phyloP scores from a whole-genome alignment of 305 asterid genomes.

The Euphrasia arctica region DNA sequence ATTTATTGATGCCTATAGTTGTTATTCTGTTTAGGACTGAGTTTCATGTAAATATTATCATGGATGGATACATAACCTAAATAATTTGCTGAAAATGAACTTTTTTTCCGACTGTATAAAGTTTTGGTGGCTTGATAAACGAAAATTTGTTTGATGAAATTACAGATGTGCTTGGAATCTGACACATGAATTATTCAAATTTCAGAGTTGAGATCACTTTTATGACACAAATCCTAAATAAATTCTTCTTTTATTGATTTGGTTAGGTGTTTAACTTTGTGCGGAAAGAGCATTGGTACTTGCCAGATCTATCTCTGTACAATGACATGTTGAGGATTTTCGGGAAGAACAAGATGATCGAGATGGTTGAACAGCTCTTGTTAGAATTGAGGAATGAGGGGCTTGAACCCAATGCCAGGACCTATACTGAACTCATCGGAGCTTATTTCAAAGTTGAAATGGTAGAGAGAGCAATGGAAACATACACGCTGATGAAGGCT shows the following conservation, averaged over 20 bases:
- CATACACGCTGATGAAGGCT: conserved; percentile 62
- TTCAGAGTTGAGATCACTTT: not conserved
- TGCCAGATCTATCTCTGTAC: conserved; percentile 53
- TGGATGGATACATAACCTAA: too few species aligned
- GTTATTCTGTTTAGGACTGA: too few species aligned
- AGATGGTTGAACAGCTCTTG: conserved; percentile 50
- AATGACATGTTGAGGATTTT: conserved; percentile 55
- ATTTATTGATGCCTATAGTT: too few species aligned
- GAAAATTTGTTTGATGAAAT: too few species aligned
- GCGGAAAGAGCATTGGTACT: conserved; percentile 65
- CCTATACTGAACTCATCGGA: conserved; percentile 74
- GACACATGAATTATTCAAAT: not conserved
- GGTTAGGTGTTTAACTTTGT: conserved; percentile 61
- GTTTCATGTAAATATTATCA: too few species aligned
- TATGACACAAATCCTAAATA: not conserved
- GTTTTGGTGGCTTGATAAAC: too few species aligned
- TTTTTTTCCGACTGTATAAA: too few species aligned
- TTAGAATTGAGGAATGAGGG: conserved; percentile 52
- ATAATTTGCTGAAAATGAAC: too few species aligned
- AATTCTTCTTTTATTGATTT: conserved; percentile 23
- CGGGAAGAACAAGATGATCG: conserved; percentile 57
- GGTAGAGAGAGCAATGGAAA: conserved; percentile 60
- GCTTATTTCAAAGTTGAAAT: conserved; percentile 58
- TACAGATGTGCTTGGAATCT: too few species aligned
- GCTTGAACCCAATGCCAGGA: conserved; percentile 54